Base-by-base conservation (phyloP, 192 early-diverging fungal species). In the Pecoramyces ruminantium region DNA sequence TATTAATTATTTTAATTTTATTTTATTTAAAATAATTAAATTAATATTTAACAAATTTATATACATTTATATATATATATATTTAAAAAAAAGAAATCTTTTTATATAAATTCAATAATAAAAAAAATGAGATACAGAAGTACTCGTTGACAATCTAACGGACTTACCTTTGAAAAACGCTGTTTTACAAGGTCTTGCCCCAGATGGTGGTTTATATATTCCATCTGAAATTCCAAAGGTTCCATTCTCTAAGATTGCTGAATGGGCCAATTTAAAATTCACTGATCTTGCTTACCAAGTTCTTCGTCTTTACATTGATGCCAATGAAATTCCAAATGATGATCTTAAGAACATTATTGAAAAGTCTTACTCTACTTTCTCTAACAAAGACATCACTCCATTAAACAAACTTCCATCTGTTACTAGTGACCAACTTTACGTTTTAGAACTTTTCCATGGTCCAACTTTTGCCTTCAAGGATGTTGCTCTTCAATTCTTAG, bases 381-480 rank as follows among this genome's bases (percentile, higher is more conserved):
- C 91, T 28, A 83, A 88, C 38, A 80, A 89, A 21, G 88, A 93
- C 2, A 92, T 96, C 78, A 93, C 95, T 6, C 96, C 96, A 25
- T 82, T 97, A 38, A 84, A 82, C 79, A 87, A 90, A 83, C 85
- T 95, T 58, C 86, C 88, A 79, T 86, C 88, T 77, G 89, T 88
- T 30, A 84, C 90, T n/a, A 91, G 90, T 79, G 78, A 79, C 78
- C 25, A 81, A 30, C 51, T 87, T 77, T 87, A 83, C 27, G 85
- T 93, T 13, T 89, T 99, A 80, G 96, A 99, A 86, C 91, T 99
- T 78, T 97, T 96, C 91, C 95, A 97, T 81, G 97, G 96, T 12
- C 96, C 96, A 16, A 99, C 96, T 2, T 97, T 96, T 87, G 97
- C 96, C 14, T 99, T 99, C 89, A 99, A 99, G 86, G 97, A 99